Base-by-base conservation (phyloP, 768 basidiomycete genomes). In the Auriscalpium orientale region DNA sequence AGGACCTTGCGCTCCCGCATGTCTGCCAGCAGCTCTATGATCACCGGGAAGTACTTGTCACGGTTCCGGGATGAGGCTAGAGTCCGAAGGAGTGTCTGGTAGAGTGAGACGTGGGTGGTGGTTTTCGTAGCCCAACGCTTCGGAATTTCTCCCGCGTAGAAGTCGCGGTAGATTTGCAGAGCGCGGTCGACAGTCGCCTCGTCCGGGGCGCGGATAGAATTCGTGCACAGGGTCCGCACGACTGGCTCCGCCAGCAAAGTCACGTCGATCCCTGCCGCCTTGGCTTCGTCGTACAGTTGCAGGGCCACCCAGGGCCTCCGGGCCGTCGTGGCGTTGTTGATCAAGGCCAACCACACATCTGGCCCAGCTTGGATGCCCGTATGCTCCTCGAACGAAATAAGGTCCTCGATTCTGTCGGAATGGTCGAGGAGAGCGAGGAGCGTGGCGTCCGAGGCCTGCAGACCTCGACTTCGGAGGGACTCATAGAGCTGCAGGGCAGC, bases 1-100 rank as follows among this genome's bases (percentile, higher is more conserved):
- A 74, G 64, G 21, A 90, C 65, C 5, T 72, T 66, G 36, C 81
- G 78, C 4, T 63, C 54, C 45, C 80, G 74, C 82, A 94, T 88
- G 60, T 91, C 88, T 40, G 79, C 74, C 16, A 91, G 61, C 22
- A 94, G 72, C 9, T 73, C 67, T 37, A 77, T 61, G 0, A 79
- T 77, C 8, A 76, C 66, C 5, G 75, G 71, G 56, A 76, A 71
- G 59, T 83, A 81, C 56, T 79, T 79, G 54, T 67, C 57, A n/a
- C 71, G 62, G 49, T 82, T 72, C 22, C 64, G 53, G 1, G 80
- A 76, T 3, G 74, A 69, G 49, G 70, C 69, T 22, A 72, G 57
- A 8, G 67, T 66, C 40, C 74, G 69, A 7, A 75, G 58, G 1
- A 74, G 60, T 10, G 60, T 65, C 44, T 80, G 75, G 62, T 82